Evolutionary conservation across 805 yeast species (phyloP), one percentile per base, ranked within the genome.

Genomic region (Saturnispora zaruensis): DNA sequence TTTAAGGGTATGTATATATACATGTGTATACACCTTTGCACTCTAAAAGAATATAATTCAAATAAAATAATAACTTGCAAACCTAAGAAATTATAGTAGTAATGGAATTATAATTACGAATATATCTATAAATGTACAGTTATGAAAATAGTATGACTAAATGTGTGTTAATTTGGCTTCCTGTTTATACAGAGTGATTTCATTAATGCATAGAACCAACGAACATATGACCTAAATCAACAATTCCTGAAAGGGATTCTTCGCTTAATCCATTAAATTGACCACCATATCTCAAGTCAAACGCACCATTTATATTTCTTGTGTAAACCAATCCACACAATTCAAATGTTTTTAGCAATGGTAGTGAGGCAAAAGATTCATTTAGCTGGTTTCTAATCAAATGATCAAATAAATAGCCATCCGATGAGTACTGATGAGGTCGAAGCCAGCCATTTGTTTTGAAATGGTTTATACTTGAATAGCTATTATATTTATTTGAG

Each of bases 341-440:
- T 45, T 65, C 69, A 47, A 65, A 60, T 1, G 57, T 45, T 48
- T 57, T 53, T 48, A 65, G 51, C 6, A 51, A 45, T 7, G 61
- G 58, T 6, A 64, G 32, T 20, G 45, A 25, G 1, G 44, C 21
- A 7, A 63, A 44, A 1, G 64, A 60, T 20, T 54, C 44, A 40
- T 61, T 58, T 14, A 65, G 46, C 50, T 65, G 67, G 6, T 38
- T 18, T 21, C 49, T 46, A 4, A 62, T 55, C 20, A 65, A 47
- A 51, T 65, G 69, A 46, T 65, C 68, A 46, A 64, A 61, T 28
- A 64, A 45, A 51, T 53, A 63, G 5, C 67, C 67, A 5, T 45
- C 36, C 3, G 40, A 37, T 24, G 52, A 44, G 8, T 52, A 51
- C 3, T 36, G 20, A 34, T 38, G 46, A 8, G 52, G 37, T 28